Evolutionary conservation across 2,329 filamentous ascomycete genomes (phyloP).

Genomic region (Alternaria hordeiaustralica): DNA sequence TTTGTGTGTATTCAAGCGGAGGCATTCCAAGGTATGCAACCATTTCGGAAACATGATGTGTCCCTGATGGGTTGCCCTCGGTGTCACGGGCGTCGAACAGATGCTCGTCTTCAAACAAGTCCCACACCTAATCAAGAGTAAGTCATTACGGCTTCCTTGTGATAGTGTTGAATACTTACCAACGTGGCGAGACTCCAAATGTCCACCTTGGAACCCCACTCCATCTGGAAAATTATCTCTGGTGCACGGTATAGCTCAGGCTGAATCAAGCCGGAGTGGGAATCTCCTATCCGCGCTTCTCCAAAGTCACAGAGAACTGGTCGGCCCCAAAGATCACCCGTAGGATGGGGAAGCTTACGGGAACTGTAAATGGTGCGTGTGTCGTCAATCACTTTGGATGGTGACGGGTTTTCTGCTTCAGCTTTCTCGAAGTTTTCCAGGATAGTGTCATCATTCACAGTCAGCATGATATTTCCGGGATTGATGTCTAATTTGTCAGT

Average conservation of each 20-base stretch:
- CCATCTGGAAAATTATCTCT: slow-evolving; percentile 48
- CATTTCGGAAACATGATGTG: slow-evolving; percentile 43
- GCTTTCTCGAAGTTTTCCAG: slow-evolving; percentile 46
- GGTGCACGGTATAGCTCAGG: slow-evolving; percentile 51
- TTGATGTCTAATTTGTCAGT: slow-evolving; percentile 50
- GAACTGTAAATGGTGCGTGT: slow-evolving; percentile 28
- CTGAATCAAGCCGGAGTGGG: slow-evolving; percentile 42
- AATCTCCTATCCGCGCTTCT: slow-evolving; percentile 39
- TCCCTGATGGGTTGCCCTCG: slow-evolving; percentile 32
- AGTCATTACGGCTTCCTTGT: slow-evolving; percentile 15
- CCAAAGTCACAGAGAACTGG: slow-evolving; percentile 51
- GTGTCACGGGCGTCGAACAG: slow-evolving; percentile 40
- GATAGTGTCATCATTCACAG: slow-evolving; percentile 46
- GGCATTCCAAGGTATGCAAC: slow-evolving; percentile 35
- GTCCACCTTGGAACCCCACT: slow-evolving; percentile 49
- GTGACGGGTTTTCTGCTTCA: slow-evolving; percentile 49
- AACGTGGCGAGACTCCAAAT: slow-evolving; percentile 50
- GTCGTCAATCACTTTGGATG: slow-evolving; percentile 45
- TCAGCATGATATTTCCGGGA: slow-evolving; percentile 51
- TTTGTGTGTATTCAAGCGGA: slow-evolving; percentile 30
- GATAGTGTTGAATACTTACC: slow-evolving; percentile 35
- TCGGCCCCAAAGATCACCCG: slow-evolving; percentile 35
- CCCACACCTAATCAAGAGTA: slow-evolving; percentile 41
- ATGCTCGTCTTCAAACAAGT: slow-evolving; percentile 46
- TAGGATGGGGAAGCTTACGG: slow-evolving; percentile 39